phyloP scores from a whole-genome alignment of 495 filamentous ascomycete species.

The Jackrogersella minutella region DNA sequence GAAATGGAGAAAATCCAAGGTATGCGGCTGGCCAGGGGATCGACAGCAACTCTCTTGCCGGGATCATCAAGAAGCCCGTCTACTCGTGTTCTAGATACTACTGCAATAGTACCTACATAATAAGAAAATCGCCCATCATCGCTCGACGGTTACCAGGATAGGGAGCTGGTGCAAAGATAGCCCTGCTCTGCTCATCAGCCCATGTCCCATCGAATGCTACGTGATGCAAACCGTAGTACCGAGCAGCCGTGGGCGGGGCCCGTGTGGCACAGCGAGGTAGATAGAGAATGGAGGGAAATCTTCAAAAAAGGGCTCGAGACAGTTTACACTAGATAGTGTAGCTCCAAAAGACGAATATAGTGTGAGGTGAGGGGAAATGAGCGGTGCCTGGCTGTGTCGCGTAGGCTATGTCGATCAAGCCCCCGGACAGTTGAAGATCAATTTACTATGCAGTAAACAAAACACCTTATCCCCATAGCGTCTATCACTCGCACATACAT shows the following conservation, averaged over 20 bases:
- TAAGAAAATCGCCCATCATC: not conserved
- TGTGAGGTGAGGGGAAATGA: not conserved
- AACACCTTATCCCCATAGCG: too few relatives aligned
- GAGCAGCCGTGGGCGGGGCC: conserved; percentile 8
- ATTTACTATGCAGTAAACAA: not conserved
- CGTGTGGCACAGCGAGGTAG: not conserved
- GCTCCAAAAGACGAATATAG: not conserved
- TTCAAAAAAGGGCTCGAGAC: too few relatives aligned
- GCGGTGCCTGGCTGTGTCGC: conserved; percentile 4
- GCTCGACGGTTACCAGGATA: conserved; percentile 28
- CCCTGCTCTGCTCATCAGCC: conserved; percentile 17
- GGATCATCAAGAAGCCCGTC: conserved; percentile 18
- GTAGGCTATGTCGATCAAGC: conserved; percentile 11
- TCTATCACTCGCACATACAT: too few relatives aligned
- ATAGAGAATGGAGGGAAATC: conserved; percentile 4
- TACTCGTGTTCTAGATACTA: not conserved
- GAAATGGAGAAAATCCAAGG: not conserved
- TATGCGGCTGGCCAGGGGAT: conserved; percentile 11
- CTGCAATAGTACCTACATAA: conserved; percentile 1
- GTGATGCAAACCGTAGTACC: not conserved
- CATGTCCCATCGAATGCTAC: conserved; percentile 17
- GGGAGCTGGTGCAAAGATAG: conserved; percentile 34
- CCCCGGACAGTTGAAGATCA: conserved; percentile 7
- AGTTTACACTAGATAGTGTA: too few relatives aligned
- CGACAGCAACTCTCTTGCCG: conserved; percentile 10